Conservation (phyloP, 73 alveolate genomes). For the Stentor coeruleus region DNA sequence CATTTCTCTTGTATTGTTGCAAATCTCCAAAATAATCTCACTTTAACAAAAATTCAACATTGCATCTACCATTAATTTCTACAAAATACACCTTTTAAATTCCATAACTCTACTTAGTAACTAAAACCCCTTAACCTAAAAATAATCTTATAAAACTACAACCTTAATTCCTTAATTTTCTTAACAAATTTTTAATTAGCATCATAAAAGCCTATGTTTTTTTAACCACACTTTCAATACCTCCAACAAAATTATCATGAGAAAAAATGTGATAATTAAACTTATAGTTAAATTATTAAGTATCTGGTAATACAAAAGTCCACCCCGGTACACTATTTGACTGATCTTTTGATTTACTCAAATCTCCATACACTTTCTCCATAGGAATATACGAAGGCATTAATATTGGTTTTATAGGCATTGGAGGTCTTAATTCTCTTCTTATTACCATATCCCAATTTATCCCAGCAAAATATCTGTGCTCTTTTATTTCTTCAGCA, state of each 20-base stretch:
- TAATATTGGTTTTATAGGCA: conserved; percentile 27
- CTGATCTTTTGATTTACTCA: background rate
- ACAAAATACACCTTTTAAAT: conserved; percentile 55
- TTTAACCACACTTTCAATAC: no score
- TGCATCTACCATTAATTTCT: no score
- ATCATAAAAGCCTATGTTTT: conserved; percentile 40
- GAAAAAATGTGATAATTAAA: no score
- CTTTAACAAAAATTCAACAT: no score
- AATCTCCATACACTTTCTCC: background rate
- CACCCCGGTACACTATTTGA: background rate
- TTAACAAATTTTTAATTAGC: conserved; percentile 35
- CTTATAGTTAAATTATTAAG: background rate
- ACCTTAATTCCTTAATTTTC: conserved; percentile 39
- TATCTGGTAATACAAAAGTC: background rate
- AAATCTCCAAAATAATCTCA: no score
- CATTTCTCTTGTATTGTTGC: no score
- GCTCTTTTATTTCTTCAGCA: conserved; percentile 84
- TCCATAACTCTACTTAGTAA: conserved; percentile 48
- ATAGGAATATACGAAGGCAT: background rate
- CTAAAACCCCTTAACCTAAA: conserved; percentile 67
- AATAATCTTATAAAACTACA: conserved; percentile 46
- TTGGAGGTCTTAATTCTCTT: conserved; percentile 44
- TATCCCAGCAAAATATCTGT: conserved; percentile 84
- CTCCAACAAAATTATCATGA: no score
- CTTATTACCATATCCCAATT: conserved; percentile 81